Conservation (phyloP, 805 yeast species). For the Monosporozyma unispora region DNA sequence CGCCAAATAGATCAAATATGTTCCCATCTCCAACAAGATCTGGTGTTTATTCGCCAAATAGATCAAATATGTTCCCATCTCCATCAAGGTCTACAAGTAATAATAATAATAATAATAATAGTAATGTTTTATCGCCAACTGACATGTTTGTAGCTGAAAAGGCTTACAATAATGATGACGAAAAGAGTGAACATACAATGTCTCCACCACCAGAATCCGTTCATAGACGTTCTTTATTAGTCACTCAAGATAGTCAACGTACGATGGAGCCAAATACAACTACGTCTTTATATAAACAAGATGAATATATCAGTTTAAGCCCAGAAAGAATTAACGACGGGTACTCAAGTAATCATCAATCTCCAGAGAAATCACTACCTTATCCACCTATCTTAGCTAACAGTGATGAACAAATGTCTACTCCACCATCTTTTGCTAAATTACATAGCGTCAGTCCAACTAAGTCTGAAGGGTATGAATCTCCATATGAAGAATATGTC, state of each 20-base stretch:
- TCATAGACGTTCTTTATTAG: neutral
- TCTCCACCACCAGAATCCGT: neutral
- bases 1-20: neutral
- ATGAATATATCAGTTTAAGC: neutral
- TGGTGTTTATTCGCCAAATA: too few relatives aligned
- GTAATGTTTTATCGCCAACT: neutral
- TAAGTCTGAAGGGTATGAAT: slow-evolving; percentile 6
- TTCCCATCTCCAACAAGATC: neutral
- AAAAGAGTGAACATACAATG: neutral
- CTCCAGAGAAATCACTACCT: neutral
- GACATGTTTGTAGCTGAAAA: neutral
- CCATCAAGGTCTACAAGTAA: neutral
- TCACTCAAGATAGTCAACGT: neutral
- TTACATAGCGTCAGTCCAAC: neutral
- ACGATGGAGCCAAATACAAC: neutral
- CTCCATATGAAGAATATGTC: slow-evolving; percentile 23
- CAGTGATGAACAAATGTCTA: neutral
- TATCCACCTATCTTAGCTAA: neutral
- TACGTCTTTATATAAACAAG: neutral
- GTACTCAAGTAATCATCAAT: neutral
- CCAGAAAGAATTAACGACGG: neutral
- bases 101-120: neutral
- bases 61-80: neutral
- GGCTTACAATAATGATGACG: neutral
- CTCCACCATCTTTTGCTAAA: slow-evolving; percentile 6